A percentile compares a stretch with the other conserved stretches of the same genome.
Conservation (phyloP, 2,329 filamentous ascomycete species). For the Aspergillus aculeatus region DNA sequence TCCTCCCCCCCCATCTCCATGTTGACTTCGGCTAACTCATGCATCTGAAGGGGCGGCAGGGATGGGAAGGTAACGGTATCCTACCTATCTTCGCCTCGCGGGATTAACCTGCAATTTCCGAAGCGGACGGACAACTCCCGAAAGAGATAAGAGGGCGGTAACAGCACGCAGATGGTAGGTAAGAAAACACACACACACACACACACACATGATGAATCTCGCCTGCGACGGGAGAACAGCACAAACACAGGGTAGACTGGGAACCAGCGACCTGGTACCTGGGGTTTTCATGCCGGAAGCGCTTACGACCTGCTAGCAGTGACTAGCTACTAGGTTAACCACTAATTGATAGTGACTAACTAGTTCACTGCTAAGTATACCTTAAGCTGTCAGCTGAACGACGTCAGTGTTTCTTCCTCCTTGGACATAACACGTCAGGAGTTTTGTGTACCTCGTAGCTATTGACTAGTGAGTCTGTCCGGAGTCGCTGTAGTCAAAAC, state of each 20-base stretch:
- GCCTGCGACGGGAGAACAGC: neutral
- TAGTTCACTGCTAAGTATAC: neutral
- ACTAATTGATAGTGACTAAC: too few relatives aligned
- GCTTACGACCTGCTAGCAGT: neutral
- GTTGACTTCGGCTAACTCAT: neutral
- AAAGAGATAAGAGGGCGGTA: neutral
- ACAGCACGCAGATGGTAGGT: neutral
- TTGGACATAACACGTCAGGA: neutral
- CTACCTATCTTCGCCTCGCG: too few relatives aligned
- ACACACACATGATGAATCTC: slow-evolving; percentile 17
- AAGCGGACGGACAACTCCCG: neutral
- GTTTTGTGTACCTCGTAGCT: neutral
- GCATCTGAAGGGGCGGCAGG: neutral
- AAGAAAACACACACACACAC: neutral
- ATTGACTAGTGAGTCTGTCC: too few relatives aligned
- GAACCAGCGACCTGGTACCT: slow-evolving; percentile 22
- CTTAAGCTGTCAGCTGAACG: neutral
- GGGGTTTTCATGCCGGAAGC: slow-evolving; percentile 12
- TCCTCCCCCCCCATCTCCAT: too few relatives aligned
- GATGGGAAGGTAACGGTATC: too few relatives aligned
- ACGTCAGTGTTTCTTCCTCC: neutral
- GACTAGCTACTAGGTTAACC: neutral
- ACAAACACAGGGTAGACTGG: neutral
- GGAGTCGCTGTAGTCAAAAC: neutral
- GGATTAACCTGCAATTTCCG: too few relatives aligned